A percentile compares a stretch with the other conserved stretches of the same genome.
These are phyloP conservation scores for Aspergillus niger DNA, from an alignment of 2,329 filamentous ascomycete genomes.

Conservation along the genomic window DNA sequence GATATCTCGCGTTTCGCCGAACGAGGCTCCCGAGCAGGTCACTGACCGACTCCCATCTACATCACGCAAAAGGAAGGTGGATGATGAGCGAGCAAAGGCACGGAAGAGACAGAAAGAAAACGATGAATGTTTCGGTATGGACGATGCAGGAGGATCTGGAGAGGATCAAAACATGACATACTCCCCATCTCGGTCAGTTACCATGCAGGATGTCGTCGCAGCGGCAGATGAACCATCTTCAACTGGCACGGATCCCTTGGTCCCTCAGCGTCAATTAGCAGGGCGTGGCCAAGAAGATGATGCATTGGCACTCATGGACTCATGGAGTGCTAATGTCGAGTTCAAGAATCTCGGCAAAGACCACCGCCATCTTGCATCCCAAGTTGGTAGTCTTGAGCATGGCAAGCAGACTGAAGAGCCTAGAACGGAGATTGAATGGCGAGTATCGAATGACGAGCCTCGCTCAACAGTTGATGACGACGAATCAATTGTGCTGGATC, in stretches of 20 bases:
- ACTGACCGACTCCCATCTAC: conserved; percentile 56
- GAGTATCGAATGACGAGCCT: conserved; percentile 61
- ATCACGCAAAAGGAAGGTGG: conserved; percentile 73
- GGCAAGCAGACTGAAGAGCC: conserved; percentile 38
- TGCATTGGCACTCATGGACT: not conserved
- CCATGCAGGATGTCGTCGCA: not conserved
- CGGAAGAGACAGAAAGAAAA: conserved; percentile 83
- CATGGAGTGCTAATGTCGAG: conserved; percentile 53
- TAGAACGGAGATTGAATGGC: conserved; percentile 59
- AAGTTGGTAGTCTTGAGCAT: conserved; percentile 29
- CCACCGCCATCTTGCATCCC: conserved; percentile 6
- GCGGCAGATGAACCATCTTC: not conserved
- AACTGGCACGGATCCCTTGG: not conserved
- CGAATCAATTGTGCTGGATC: conserved; percentile 63
- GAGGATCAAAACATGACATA: not conserved
- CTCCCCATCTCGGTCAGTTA: not conserved
- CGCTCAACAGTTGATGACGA: conserved; percentile 68
- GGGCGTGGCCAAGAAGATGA: not conserved
- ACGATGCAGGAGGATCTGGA: conserved; percentile 18
- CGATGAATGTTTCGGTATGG: conserved; percentile 73
- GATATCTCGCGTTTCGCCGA: conserved; percentile 26
- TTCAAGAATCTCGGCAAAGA: conserved; percentile 23
- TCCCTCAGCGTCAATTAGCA: not conserved
- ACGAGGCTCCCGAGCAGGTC: conserved; percentile 28
- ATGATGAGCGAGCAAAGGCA: conserved; percentile 67